Percentiles rank a stretch among this genome's conserved stretches.
Conservation (phyloP, 2,329 filamentous ascomycete genomes). For the Calonectria montana region DNA sequence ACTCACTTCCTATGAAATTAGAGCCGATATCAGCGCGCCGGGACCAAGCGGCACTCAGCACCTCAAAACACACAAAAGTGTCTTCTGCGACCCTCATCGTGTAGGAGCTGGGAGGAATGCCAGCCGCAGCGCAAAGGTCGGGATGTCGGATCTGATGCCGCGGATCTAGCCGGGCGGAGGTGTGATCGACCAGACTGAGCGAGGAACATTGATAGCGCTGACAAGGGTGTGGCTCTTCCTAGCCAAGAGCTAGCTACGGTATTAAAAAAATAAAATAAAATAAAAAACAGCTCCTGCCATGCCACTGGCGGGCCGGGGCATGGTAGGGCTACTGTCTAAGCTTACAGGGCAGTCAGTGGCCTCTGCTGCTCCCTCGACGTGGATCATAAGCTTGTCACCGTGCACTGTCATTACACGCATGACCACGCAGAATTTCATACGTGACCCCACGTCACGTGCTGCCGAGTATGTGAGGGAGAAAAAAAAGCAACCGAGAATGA, state of each 20-base stretch:
- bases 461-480: background rate
- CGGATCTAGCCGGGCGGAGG: slow-evolving; percentile 39
- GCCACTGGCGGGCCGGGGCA: slow-evolving; percentile 22
- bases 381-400: background rate
- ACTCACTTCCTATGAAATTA: slow-evolving; percentile 8
- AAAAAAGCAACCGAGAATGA: background rate
- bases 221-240: slow-evolving; percentile 31
- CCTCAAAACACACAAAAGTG: background rate
- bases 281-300: slow-evolving; percentile 29
- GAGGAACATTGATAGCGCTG: slow-evolving; percentile 27
- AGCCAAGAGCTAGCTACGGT: slow-evolving; percentile 16
- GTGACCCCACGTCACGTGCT: background rate
- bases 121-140: slow-evolving; percentile 8
- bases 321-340: slow-evolving; percentile 14
- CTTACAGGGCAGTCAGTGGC: background rate
- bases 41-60: background rate
- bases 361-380: background rate
- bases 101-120: slow-evolving; percentile 26
- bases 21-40: background rate
- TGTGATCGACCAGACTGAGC: slow-evolving; percentile 35
- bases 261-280: too few species aligned
- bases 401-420: background rate
- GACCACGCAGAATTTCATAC: slow-evolving; percentile 2
- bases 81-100: slow-evolving; percentile 5
- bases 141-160: slow-evolving; percentile 29